These are phyloP conservation scores for Aspergillus cavernicola DNA, from an alignment of 495 filamentous ascomycete genomes.

Conservation along the genomic window DNA sequence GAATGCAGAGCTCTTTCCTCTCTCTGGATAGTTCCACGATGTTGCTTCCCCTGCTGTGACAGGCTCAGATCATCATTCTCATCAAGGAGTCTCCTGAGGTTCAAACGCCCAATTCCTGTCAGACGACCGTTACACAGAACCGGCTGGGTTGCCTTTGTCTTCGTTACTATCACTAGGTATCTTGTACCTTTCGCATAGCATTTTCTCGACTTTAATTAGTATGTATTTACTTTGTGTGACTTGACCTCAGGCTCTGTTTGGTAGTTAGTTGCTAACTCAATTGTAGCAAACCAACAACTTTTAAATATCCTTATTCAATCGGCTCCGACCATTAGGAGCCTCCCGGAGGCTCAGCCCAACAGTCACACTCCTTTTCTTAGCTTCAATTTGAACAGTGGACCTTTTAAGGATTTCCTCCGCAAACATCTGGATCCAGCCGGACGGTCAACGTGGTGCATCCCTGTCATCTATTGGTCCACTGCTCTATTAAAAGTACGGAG, in stretches of 20 bases:
- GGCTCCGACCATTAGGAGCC: too few relatives aligned
- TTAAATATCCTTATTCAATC: background rate
- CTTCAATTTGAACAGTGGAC: constrained; percentile 15
- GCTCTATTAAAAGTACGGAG: background rate
- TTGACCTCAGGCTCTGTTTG: background rate
- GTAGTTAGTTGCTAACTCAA: background rate
- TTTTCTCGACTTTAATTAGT: background rate
- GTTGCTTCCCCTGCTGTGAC: constrained; percentile 25
- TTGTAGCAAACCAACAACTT: background rate
- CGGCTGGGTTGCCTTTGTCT: background rate
- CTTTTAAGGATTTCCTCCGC: constrained; percentile 15
- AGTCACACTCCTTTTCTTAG: constrained; percentile 25
- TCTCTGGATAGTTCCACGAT: constrained; percentile 27
- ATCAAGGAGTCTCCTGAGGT: constrained; percentile 13
- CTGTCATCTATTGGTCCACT: constrained; percentile 17
- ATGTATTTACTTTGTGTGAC: background rate
- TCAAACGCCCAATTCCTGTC: background rate
- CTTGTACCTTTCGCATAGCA: background rate
- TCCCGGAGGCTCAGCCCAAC: constrained; percentile 12
- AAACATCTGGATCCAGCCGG: constrained; percentile 12
- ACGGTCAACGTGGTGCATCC: constrained; percentile 21
- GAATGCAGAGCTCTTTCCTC: constrained; percentile 10
- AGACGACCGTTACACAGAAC: background rate
- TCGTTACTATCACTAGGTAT: background rate
- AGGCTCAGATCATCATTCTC: constrained; percentile 23